Evolutionary conservation across 1,284 basidiomycete genomes (phyloP), one percentile per base, ranked within the genome.

Genomic region (Violaceomyces palustris): DNA sequence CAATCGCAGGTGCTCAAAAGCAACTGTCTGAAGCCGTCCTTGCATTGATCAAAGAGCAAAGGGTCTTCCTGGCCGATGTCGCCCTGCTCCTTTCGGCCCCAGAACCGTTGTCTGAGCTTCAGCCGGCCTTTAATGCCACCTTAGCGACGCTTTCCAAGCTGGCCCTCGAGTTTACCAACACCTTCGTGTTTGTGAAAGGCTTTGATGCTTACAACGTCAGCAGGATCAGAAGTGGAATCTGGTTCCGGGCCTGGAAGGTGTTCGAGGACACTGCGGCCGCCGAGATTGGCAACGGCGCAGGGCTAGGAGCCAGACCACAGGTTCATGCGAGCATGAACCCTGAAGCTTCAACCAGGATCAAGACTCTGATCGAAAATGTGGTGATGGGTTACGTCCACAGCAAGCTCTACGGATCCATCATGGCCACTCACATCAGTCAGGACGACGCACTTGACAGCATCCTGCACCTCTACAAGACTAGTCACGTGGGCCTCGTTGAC

Each of bases 131-230:
- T n/a, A 25, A 31, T 3, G 27, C 42, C 6, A 40, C 52, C 1
- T 50, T 50, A 9, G 21, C 42, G 3, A 35, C 43, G 4, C 46
- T 55, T 2, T 42, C 45, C 26, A 28, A 39, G 4, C 36, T 47
- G 11, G 52, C 52, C 17, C 46, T 45, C n/a, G 52, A 60, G n/a
- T 60, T 60, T 24, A 28, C 39, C 10, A 42, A 42, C 14, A 41
- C 56, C n/a, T 60, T 55, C 17, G 56, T 60, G 29, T 60, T 51
- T 36, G 56, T 60, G 21, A 46, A 46, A 15, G 56, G 56, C 24
- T 60, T 56, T 28, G 56, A 60, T 39, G 43, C 35, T 28, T 60
- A 60, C 35, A 60, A 60, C 33, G 48, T 53, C 3, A 48, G 50
- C 19, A 45, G 56, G 35, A 60, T 60, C 18, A 45, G 56, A 15